Base-by-base conservation (phyloP, 257 asterid genomes). In the Ilex asprella region DNA sequence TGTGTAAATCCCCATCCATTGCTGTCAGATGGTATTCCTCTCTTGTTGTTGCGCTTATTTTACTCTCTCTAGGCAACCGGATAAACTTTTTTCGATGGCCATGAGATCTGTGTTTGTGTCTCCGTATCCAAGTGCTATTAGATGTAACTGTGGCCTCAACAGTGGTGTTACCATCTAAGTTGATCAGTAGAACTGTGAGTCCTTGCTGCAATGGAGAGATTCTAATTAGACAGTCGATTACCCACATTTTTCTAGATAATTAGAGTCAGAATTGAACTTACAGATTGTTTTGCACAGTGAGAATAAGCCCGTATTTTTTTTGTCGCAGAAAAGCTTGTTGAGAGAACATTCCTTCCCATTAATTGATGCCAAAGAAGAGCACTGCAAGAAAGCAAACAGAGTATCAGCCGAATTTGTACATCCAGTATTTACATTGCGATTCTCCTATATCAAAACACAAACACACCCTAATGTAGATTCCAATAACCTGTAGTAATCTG, bases 311-410 rank as follows among this genome's bases (percentile, higher is more conserved):
- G 95, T 62, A 88, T 56, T 59, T 43, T 79, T 55, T 65, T 75
- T 4, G 79, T 70, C 70, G 91, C 96, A 0, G 65, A 68, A 51
- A 85, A 86, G 21, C 70, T 69, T 12, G 96, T 74, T 0, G 80
- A 65, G 54, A 91, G 63, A 21, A 91, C 96, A 2, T 51, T 43
- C 11, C 65, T 73, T 60, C 98, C 96, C 96, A 88, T 91, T 41
- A 91, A 72, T 60, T 79, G 86, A 74, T 91, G 95, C 95, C 96
- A 91, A 49, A 91, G 94, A 71, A 91, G 95, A 12, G 95, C 96
- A 61, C 98, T 87, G 87, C 73, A 67, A 52, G 43, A 15, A 68
- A 14, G 30, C 30, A 16, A 59, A 9, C 16, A 5, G 41, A 35
- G 8, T 8, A 35, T 35, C 41, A 35, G 8, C 27, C 27, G 27